Percentiles rank a stretch among this genome's conserved stretches.
phyloP scores from a whole-genome alignment of 192 early-diverging fungal species.

The Gonapodya sp. region DNA sequence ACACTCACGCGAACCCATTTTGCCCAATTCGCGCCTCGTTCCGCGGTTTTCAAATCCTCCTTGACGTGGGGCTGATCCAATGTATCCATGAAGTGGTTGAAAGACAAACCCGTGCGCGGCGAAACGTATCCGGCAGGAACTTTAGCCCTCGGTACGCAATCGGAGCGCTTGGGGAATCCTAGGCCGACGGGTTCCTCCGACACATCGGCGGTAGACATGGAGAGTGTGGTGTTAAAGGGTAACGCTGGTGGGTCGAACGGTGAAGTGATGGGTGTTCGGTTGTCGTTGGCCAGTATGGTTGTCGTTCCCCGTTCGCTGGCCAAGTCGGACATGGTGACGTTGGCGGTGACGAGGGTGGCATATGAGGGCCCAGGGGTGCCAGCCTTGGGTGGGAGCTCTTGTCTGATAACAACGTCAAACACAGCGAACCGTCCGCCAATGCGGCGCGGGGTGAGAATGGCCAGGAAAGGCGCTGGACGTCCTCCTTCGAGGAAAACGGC shows the following conservation, averaged over 20 bases:
- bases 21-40: neutral
- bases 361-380: neutral
- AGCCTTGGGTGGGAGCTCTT: neutral
- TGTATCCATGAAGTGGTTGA: neutral
- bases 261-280: neutral
- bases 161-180: neutral
- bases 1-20: neutral
- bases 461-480: neutral
- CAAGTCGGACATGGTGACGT: slow-evolving; percentile 1
- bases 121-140: neutral
- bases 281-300: neutral
- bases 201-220: neutral
- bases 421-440: neutral
- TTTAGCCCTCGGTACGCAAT: neutral
- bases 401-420: neutral
- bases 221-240: neutral
- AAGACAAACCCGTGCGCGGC: neutral
- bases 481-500: slow-evolving; percentile 1
- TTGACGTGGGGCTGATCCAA: slow-evolving; percentile 1
- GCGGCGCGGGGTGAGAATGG: neutral
- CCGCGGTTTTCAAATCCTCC: neutral
- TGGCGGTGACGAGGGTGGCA: neutral
- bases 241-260: neutral
- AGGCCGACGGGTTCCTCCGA: neutral
- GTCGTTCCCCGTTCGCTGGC: neutral